A percentile compares a stretch with the other conserved stretches of the same genome.
Conservation (phyloP, 2,329 filamentous ascomycete genomes). For the Arthrobotrys sinensis region DNA sequence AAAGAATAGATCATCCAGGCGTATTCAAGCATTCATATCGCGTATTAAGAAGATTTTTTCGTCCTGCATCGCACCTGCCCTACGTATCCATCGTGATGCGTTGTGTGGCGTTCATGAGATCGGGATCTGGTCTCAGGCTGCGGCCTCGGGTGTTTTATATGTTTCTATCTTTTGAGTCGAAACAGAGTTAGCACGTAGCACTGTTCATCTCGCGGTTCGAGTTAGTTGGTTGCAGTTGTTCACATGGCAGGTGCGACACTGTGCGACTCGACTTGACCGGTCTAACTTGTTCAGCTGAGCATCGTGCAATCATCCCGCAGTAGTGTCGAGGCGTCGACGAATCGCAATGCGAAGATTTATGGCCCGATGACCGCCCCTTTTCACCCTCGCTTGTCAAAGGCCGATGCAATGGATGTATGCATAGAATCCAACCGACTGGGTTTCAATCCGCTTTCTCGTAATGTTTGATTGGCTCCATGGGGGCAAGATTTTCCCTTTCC, state of each 20-base stretch:
- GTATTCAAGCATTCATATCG: neutral
- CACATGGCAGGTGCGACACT: slow-evolving; percentile 26
- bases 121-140: slow-evolving; percentile 28
- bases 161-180: slow-evolving; percentile 34
- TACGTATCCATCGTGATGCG: neutral
- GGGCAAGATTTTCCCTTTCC: slow-evolving; percentile 38
- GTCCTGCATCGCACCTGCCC: slow-evolving; percentile 6
- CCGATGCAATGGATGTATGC: slow-evolving; percentile 22
- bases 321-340: slow-evolving; percentile 22
- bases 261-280: slow-evolving; percentile 24
- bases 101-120: slow-evolving; percentile 27
- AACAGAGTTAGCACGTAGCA: slow-evolving; percentile 14
- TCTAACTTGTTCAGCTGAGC: slow-evolving; percentile 40
- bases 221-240: slow-evolving; percentile 4
- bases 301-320: slow-evolving; percentile 37
- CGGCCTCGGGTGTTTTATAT: slow-evolving; percentile 41
- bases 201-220: slow-evolving; percentile 13
- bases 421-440: slow-evolving; percentile 16
- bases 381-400: slow-evolving; percentile 39
- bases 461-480: slow-evolving; percentile 20
- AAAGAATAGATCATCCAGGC: neutral
- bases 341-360: slow-evolving; percentile 28
- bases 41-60: neutral
- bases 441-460: slow-evolving; percentile 10
- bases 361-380: slow-evolving; percentile 54